phyloP scores from a whole-genome alignment of 257 asterid genomes.

The Eustoma russellianum region DNA sequence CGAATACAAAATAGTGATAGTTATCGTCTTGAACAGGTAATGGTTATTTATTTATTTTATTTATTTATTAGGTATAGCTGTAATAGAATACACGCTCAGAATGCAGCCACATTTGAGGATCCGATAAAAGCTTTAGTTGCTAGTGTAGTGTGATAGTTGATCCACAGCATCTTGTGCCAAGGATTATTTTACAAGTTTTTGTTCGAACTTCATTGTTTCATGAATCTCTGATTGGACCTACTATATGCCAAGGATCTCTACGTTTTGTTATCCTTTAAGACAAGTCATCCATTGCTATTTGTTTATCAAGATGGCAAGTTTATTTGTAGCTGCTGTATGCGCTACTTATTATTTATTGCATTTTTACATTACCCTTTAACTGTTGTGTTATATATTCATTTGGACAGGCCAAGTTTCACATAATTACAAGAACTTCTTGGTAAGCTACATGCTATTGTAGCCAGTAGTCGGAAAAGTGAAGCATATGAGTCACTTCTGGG shows the following conservation, averaged over 20 bases:
- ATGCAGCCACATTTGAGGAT: no score
- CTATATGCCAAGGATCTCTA: no score
- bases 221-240: neutral
- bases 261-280: no score
- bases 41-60: neutral
- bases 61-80: no score
- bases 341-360: neutral
- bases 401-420: constrained; percentile 80
- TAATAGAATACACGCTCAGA: no score
- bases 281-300: no score
- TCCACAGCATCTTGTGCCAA: no score
- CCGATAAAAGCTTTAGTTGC: no score
- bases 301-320: no score
- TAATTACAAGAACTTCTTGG: constrained; percentile 83
- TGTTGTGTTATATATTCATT: neutral
- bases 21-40: constrained; percentile 93
- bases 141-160: no score
- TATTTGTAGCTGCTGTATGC: no score
- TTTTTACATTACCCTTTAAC: neutral
- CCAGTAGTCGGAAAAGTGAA: constrained; percentile 39
- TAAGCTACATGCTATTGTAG: constrained; percentile 64
- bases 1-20: constrained; percentile 71
- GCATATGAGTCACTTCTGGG: constrained; percentile 50
- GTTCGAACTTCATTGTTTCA: neutral
- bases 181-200: no score